phyloP scores from a whole-genome alignment of 2,329 filamentous ascomycete species.

The Zymoseptoria ardabiliae region DNA sequence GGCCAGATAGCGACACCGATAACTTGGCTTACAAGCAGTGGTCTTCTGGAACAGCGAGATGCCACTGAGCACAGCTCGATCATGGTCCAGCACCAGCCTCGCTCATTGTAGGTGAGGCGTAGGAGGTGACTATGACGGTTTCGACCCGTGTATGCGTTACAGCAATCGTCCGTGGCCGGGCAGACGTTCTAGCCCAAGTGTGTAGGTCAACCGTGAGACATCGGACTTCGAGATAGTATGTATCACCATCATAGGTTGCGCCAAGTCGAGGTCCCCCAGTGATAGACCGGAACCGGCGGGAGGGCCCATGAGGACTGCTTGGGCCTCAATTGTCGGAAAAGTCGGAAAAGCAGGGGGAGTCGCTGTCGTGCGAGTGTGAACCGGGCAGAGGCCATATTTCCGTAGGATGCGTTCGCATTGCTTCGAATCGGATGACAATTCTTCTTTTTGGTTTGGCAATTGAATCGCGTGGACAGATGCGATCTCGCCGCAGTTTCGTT shows the following conservation, averaged over 20 bases:
- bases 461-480: constrained; percentile 11
- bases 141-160: background rate
- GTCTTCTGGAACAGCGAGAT: background rate
- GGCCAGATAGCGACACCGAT: constrained; percentile 32
- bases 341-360: background rate
- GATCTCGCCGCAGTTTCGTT: constrained; percentile 12
- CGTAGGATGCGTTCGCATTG: constrained; percentile 11
- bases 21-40: constrained; percentile 23
- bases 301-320: background rate
- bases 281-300: background rate
- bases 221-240: background rate
- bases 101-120: background rate
- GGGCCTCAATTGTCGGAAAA: background rate
- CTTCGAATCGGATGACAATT: constrained; percentile 8
- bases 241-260: background rate
- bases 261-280: background rate
- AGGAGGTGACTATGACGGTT: background rate
- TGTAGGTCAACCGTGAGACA: background rate
- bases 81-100: background rate
- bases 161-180: background rate
- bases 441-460: constrained; percentile 11
- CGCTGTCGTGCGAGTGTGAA: background rate
- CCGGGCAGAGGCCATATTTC: constrained; percentile 11
- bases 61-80: no score
- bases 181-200: background rate